Evolutionary conservation across 306 rosid species (phyloP).

Genomic region (Prunus armeniaca): DNA sequence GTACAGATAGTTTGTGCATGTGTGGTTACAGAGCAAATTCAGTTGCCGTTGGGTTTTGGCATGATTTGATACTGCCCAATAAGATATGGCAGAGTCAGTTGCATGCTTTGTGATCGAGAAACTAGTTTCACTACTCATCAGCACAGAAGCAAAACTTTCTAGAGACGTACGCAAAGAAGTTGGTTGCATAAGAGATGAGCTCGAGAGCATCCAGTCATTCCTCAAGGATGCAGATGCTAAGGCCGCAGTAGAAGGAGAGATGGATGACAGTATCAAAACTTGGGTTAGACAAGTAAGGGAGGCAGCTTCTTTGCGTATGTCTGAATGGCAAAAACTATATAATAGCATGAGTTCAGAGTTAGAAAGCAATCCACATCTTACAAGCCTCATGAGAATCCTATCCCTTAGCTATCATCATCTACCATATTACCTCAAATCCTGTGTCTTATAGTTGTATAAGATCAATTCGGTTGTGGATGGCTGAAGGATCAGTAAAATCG

Average conservation of each 20-base stretch:
- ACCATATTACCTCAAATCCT: constrained; percentile 25
- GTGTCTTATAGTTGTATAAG: constrained; percentile 3
- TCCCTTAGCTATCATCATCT: constrained; percentile 12
- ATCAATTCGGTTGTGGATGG: constrained; percentile 20
- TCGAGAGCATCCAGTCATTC: neutral
- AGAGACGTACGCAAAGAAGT: neutral
- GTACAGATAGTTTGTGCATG: too few species aligned
- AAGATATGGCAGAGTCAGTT: neutral
- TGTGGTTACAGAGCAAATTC: too few species aligned
- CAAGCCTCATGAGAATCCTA: constrained; percentile 5
- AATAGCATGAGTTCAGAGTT: constrained; percentile 5
- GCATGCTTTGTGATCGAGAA: neutral
- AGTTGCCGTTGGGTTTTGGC: too few species aligned
- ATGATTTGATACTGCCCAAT: too few species aligned
- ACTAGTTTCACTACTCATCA: neutral
- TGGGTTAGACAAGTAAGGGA: constrained; percentile 16
- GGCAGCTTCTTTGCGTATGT: neutral
- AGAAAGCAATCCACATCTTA: constrained; percentile 6
- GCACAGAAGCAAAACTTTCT: neutral
- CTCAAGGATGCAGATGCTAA: constrained; percentile 4
- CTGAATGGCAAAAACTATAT: constrained; percentile 1
- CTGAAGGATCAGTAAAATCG: constrained; percentile 15
- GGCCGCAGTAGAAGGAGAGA: neutral
- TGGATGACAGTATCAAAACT: neutral
- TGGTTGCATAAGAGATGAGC: neutral